A percentile compares a stretch with the other conserved stretches of the same genome.
These are phyloP conservation scores for Huntiella decipiens DNA, from an alignment of 2,329 filamentous ascomycete species.

Conservation along the genomic window DNA sequence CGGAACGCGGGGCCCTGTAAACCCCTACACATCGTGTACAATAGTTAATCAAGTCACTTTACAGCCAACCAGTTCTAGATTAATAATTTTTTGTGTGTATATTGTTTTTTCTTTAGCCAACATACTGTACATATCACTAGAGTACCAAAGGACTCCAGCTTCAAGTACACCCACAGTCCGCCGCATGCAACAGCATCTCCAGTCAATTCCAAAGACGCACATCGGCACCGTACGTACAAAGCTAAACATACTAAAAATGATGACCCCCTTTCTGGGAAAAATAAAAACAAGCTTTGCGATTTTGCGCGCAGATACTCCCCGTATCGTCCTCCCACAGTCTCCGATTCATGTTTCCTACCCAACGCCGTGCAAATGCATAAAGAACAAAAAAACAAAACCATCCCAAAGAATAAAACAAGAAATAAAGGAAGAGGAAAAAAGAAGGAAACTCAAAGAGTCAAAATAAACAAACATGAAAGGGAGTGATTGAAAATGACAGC, in stretches of 20 bases:
- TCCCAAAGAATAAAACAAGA: slow-evolving; percentile 12
- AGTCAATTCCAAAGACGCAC: no score
- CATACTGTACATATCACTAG: no score
- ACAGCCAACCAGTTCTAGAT: background rate
- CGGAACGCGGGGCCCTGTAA: no score
- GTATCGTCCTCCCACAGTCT: background rate
- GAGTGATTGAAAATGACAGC: background rate
- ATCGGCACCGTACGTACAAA: no score
- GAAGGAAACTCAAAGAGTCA: background rate
- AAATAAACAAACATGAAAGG: slow-evolving; percentile 5
- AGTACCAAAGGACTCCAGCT: no score
- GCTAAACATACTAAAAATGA: no score
- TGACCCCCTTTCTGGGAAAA: no score
- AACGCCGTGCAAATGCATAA: slow-evolving; percentile 9
- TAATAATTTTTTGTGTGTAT: background rate
- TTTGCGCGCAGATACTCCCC: background rate
- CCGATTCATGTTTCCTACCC: background rate
- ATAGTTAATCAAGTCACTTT: background rate
- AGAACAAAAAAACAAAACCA: slow-evolving; percentile 9
- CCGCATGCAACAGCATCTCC: no score
- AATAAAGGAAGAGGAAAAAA: background rate
- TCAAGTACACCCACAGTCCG: no score
- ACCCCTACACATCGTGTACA: background rate
- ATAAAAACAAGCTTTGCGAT: background rate
- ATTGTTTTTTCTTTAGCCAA: background rate